Base-by-base conservation (phyloP, 2,329 filamentous ascomycete species). In the Lojkania enalia region DNA sequence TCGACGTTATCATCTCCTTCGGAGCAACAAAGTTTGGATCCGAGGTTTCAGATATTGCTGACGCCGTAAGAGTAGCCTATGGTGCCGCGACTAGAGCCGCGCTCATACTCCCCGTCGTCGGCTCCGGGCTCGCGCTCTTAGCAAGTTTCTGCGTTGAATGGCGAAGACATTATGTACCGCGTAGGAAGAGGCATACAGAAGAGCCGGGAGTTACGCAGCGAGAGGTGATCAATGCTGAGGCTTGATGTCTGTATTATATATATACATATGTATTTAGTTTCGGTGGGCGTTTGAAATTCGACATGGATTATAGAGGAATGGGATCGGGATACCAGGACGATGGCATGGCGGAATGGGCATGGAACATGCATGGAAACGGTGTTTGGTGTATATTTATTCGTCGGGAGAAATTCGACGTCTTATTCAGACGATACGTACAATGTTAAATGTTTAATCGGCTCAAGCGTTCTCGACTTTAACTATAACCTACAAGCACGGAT, bases 1-100 rank as follows among this genome's bases (percentile, higher is more conserved):
- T 15, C n/a, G 20, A 39, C 21, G 36, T 39, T 21, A 39, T 39
- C n/a, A 39, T 39, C 16, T 39, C 19, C 13, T 39, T 12, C 16
- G 21, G 36, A 12, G 20, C 36, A 7, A 29, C 20, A 7, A 39
- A 39, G n/a, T 27, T 27, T 12, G 20, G 7, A 5, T 20, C 13
- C 5, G 16, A 25, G 6, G 20, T 21, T 12, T 5, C 5, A 4
- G 36, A 39, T n/a, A 12, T 39, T 27, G 21, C 14, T 5, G 20
- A 39, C 18, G 19, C 21, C 7, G 36, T 39, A 19, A 6, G 16
- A 15, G 36, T 12, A 11, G 36, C 36, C 5, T 39, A 39, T 19
- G 36, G 36, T 12, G 36, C 15, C 5, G 36, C 36, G 29, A 39
- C 36, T 12, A 9, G 20, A 16, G 16, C 25, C 7, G 36, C 36